phyloP scores from a whole-genome alignment of 768 basidiomycete genomes.

The Mycena vitilis region DNA sequence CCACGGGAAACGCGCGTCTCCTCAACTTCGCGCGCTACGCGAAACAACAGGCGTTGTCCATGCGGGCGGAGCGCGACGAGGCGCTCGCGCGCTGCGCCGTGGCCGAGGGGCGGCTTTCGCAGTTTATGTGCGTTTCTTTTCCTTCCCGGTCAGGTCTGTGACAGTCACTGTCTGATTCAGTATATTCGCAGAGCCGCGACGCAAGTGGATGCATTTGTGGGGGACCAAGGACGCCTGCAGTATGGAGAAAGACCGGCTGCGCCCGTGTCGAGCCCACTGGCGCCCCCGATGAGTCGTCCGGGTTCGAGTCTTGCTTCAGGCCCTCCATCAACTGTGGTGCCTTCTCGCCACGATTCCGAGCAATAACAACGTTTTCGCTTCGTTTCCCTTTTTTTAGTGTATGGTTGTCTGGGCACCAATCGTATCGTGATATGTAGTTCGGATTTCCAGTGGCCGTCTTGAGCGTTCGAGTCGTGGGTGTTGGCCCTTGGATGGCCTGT shows the following conservation, averaged over 20 bases:
- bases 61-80: constrained; percentile 43
- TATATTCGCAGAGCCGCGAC: neutral
- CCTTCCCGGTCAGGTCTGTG: neutral
- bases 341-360: neutral
- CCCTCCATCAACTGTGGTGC: neutral
- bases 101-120: constrained; percentile 41
- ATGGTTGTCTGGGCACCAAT: too few relatives aligned
- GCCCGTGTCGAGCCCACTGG: neutral
- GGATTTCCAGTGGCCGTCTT: too few relatives aligned
- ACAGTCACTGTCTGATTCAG: too few relatives aligned
- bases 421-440: too few relatives aligned
- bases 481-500: too few relatives aligned
- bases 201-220: neutral
- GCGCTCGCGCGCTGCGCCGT: constrained; percentile 35
- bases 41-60: constrained; percentile 42
- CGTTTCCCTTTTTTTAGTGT: too few relatives aligned
- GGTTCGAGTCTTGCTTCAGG: neutral
- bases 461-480: too few relatives aligned
- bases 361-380: neutral
- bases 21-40: constrained; percentile 45
- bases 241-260: neutral
- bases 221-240: neutral
- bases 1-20: constrained; percentile 45
- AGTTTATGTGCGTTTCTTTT: constrained; percentile 33
- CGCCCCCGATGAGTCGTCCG: neutral